Conservation (phyloP, 768 basidiomycete species). For the Boletus sensibilis region DNA sequence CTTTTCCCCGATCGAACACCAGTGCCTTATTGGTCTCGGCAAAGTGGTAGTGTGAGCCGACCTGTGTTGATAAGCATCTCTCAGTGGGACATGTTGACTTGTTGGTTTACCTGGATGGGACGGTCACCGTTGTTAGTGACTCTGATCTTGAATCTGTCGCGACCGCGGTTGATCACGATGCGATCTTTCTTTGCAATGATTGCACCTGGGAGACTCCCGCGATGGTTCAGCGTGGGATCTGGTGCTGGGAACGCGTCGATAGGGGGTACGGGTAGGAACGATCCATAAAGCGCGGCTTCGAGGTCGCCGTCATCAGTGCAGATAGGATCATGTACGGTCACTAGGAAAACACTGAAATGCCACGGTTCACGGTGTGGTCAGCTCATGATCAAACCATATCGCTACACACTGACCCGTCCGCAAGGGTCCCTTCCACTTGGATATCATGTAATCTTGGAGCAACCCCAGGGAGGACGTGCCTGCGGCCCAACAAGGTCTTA, state of each 20-base stretch:
- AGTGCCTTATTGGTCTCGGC: slow-evolving; percentile 83
- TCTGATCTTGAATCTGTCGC: slow-evolving; percentile 63
- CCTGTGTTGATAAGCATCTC: slow-evolving; percentile 39
- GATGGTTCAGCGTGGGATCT: slow-evolving; percentile 48
- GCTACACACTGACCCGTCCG: slow-evolving; percentile 63
- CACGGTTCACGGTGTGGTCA: background rate
- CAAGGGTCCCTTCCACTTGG: slow-evolving; percentile 92
- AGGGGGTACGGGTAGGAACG: slow-evolving; percentile 82
- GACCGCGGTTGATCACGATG: slow-evolving; percentile 74
- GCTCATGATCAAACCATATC: background rate
- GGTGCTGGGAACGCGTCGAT: slow-evolving; percentile 60
- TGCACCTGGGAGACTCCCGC: slow-evolving; percentile 68
- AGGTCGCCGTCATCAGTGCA: slow-evolving; percentile 80
- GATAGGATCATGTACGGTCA: slow-evolving; percentile 95
- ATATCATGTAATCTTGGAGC: slow-evolving; percentile 76
- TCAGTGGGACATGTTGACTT: background rate
- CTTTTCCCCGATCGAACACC: slow-evolving; percentile 75
- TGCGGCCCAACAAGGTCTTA: slow-evolving; percentile 79
- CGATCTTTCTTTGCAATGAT: slow-evolving; percentile 62
- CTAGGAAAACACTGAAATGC: slow-evolving; percentile 68
- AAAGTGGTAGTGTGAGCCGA: slow-evolving; percentile 95
- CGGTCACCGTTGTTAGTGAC: slow-evolving; percentile 93
- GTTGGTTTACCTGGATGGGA: slow-evolving; percentile 74
- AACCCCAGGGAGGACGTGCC: slow-evolving; percentile 87
- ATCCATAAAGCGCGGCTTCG: slow-evolving; percentile 86